phyloP scores from a whole-genome alignment of 1,139 yeast species.

The Hansenula lynferdii region DNA sequence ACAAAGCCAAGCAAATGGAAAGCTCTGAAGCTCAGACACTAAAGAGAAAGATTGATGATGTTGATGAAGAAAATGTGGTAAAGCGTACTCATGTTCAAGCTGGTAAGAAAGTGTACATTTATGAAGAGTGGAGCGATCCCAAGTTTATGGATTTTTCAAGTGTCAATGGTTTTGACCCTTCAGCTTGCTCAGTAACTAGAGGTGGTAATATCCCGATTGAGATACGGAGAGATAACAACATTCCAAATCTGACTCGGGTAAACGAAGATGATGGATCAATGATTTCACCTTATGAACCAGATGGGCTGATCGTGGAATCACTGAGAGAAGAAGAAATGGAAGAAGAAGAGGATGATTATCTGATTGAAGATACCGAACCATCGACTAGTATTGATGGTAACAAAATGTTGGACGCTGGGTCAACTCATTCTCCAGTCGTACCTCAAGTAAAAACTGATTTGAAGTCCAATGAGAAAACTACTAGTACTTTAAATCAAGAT shows the following conservation, averaged over 20 bases:
- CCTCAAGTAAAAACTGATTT: no score
- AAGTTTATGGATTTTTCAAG: no score
- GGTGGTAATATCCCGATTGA: constrained; percentile 5
- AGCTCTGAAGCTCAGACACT: constrained; percentile 1
- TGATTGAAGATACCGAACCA: neutral
- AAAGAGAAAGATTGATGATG: neutral
- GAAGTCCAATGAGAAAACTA: no score
- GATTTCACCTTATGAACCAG: constrained; percentile 5
- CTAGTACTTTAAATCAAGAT: neutral
- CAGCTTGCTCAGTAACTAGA: constrained; percentile 4
- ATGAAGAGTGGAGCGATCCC: no score
- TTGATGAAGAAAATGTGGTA: neutral
- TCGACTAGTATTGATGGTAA: neutral
- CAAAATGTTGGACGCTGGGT: no score
- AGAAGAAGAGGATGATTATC: neutral
- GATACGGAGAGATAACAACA: neutral
- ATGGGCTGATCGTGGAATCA: constrained; percentile 7
- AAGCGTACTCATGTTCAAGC: neutral
- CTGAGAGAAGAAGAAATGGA: no score
- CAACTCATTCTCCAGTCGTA: no score
- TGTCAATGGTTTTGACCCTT: neutral
- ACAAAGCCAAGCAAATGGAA: constrained; percentile 1
- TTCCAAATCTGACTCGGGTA: neutral
- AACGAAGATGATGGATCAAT: neutral
- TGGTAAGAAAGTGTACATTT: no score